These are phyloP conservation scores for Melastoma candidum DNA, from an alignment of 441 rosid species.

Conservation along the genomic window DNA sequence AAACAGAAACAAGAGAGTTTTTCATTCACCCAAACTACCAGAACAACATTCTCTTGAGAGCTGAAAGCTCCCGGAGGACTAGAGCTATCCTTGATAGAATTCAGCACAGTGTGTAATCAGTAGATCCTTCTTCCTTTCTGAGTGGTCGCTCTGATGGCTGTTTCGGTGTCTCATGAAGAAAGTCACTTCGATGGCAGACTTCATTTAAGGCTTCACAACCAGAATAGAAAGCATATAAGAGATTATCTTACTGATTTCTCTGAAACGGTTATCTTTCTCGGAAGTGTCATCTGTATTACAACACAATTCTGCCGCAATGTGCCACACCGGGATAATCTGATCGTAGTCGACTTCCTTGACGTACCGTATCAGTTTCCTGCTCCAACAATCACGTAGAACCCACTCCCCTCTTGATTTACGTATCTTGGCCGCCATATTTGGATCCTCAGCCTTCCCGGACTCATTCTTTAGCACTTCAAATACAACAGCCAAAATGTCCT, in stretches of 20 bases:
- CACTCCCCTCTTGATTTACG: neutral
- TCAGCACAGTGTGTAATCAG: no score
- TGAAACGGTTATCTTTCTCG: accelerated
- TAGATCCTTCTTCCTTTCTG: no score
- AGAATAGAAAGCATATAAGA: conserved; percentile 1
- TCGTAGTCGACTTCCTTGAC: neutral
- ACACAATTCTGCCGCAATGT: conserved; percentile 1
- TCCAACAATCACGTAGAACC: neutral
- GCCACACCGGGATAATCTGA: neutral
- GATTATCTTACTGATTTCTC: conserved; percentile 3
- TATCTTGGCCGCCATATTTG: neutral
- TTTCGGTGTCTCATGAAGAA: neutral
- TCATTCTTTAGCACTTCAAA: neutral
- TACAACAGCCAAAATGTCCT: neutral
- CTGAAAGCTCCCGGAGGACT: no score
- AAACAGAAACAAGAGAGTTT: no score
- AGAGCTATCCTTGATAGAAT: no score
- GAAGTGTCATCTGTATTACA: neutral
- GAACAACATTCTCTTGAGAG: no score
- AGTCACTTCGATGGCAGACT: neutral
- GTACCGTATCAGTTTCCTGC: neutral
- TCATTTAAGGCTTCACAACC: conserved; percentile 6
- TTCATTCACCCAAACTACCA: no score
- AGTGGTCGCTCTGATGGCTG: neutral
- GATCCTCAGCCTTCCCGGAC: neutral